A percentile compares a stretch with the other conserved stretches of the same genome.
phyloP scores from a whole-genome alignment of 345 rosid genomes.

The Populus pruinosa region DNA sequence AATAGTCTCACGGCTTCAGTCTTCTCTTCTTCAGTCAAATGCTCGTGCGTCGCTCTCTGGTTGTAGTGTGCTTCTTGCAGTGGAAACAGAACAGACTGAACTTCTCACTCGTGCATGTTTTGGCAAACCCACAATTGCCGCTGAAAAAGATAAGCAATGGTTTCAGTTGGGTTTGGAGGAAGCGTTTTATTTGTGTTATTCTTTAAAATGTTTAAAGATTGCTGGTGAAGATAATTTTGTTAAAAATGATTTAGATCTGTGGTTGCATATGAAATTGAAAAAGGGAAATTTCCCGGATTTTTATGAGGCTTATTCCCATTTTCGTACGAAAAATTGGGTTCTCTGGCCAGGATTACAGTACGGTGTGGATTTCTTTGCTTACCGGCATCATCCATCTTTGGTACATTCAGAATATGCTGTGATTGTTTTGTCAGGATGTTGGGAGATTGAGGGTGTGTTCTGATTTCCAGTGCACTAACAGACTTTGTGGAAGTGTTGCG shows the following conservation, averaged over 20 bases:
- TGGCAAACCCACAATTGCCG: conserved; percentile 50
- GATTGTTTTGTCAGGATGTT: conserved; percentile 39
- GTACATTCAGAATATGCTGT: conserved; percentile 85
- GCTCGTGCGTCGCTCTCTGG: conserved; percentile 48
- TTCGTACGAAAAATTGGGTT: conserved; percentile 70
- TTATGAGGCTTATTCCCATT: conserved; percentile 73
- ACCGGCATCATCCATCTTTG: conserved; percentile 78
- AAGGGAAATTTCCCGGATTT: conserved; percentile 46
- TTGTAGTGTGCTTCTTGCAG: conserved; percentile 46
- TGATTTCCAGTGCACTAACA: conserved; percentile 53
- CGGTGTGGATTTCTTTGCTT: conserved; percentile 77
- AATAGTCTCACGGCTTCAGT: conserved; percentile 47
- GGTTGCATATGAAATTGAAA: conserved; percentile 51
- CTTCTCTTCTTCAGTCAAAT: conserved; percentile 44
- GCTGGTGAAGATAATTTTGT: conserved; percentile 25
- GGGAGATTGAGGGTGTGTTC: conserved; percentile 66
- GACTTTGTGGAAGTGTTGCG: conserved; percentile 79
- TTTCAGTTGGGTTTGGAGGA: conserved; percentile 72
- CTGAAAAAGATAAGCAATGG: conserved; percentile 67
- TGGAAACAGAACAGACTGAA: conserved; percentile 47
- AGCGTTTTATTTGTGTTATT: conserved; percentile 59
- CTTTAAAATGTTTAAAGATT: conserved; percentile 61
- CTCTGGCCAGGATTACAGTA: conserved; percentile 65
- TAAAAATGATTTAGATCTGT: conserved; percentile 36
- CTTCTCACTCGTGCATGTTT: conserved; percentile 65